Base-by-base conservation (phyloP, 768 basidiomycete genomes). In the Lentinula guzmanii region DNA sequence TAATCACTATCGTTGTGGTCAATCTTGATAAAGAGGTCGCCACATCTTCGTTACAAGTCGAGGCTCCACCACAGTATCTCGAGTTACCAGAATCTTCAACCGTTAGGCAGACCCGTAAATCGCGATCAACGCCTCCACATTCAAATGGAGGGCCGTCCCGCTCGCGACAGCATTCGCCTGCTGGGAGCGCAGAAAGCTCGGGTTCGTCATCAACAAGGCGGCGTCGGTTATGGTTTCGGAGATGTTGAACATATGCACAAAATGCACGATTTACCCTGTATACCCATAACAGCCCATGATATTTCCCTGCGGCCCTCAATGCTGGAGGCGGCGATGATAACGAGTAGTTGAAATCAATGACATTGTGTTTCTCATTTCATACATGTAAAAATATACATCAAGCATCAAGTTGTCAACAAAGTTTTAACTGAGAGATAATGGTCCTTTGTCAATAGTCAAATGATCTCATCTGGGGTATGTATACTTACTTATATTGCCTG, bases 1-100 rank as follows among this genome's bases (percentile, higher is more conserved):
- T 84, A 64, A 73, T 86, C 57, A 77, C 82, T 57, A 71, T 86
- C 1, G 63, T 66, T 21, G 64, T 81, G 1, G 70, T 72, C 16
- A 75, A 37, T 16, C 24, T 37, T 21, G 16, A 77, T 0, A 70
- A 75, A 34, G 43, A 41, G 33, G 31, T 7, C 67, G 73, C 52
- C 53, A 63, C 5, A 67, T 72, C 4, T 16, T 39, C 37, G 41
- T 11, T n/a, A 28, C 31, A 28, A 28, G n/a, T 69, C 46, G 68
- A 67, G 4, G 65, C 70, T 9, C 79, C 76, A 10, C 83, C 82
- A 5, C 70, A 70, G 6, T 84, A 83, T 62, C 70, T 78, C 21
- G 78, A 79, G 31, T 69, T 77, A 13, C 71, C 68, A 34, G 65
- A 71, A 61, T 58, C 52, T 69, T 21, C 67, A 68, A 35, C 53